A percentile compares a stretch with the other conserved stretches of the same genome.
Evolutionary conservation across 768 basidiomycete species (phyloP).

Genomic region (Russula sp.): DNA sequence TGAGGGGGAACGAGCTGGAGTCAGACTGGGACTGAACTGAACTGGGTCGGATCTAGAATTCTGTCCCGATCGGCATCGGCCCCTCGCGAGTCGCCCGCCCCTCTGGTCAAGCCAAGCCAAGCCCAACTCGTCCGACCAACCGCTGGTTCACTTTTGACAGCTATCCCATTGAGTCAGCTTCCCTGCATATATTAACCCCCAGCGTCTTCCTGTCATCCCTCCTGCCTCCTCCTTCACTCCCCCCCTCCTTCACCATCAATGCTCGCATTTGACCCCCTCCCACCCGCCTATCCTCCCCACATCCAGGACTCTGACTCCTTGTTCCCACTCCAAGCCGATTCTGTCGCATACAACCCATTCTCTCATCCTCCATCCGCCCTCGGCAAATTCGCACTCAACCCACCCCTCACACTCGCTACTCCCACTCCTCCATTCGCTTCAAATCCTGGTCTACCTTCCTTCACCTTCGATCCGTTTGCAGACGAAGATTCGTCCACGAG

Average conservation of each 20-base stretch:
- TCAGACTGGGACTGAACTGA: constrained; percentile 4
- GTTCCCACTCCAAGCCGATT: constrained; percentile 6
- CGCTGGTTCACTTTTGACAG: not conserved
- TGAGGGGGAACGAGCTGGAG: not conserved
- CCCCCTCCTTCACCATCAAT: not conserved
- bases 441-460: constrained; percentile 5
- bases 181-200: constrained; percentile 14
- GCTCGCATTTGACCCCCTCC: constrained; percentile 15
- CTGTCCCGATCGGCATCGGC: constrained; percentile 17
- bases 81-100: not conserved
- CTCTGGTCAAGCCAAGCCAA: not conserved
- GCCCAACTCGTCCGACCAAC: not conserved
- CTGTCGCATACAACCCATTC: constrained; percentile 4
- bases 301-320: constrained; percentile 3
- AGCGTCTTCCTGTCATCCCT: not conserved
- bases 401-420: not conserved
- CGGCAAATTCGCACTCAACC: not conserved
- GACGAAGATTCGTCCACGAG: constrained; percentile 19
- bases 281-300: constrained; percentile 3
- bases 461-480: constrained; percentile 22
- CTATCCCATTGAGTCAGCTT: constrained; percentile 7
- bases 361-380: not conserved
- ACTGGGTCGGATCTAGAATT: constrained; percentile 20
- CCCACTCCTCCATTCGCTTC: not conserved
- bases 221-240: not conserved